A percentile compares a stretch with the other conserved stretches of the same genome.
Evolutionary conservation across 2,329 filamentous ascomycete species (phyloP).

Genomic region (Apiospora hydei): DNA sequence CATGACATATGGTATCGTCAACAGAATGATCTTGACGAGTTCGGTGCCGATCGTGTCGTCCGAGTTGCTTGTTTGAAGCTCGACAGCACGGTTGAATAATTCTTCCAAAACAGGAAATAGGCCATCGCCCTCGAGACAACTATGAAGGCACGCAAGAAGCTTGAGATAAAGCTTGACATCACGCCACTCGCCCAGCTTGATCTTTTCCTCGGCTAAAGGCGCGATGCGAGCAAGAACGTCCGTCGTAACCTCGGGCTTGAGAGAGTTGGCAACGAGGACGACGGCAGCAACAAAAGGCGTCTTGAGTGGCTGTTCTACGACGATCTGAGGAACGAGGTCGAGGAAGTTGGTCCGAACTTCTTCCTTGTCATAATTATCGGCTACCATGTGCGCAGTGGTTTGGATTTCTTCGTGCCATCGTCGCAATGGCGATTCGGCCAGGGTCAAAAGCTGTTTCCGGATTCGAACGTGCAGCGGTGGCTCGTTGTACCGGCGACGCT

Average conservation of each 20-base stretch:
- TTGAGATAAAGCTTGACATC: conserved; percentile 90
- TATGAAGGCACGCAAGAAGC: conserved; percentile 86
- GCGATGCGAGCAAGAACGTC: conserved; percentile 73
- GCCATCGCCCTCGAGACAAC: conserved; percentile 81
- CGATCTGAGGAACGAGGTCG: conserved; percentile 76
- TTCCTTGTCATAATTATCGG: conserved; percentile 86
- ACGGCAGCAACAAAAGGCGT: conserved; percentile 93
- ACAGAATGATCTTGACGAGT: conserved; percentile 93
- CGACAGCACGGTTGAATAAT: conserved; percentile 89
- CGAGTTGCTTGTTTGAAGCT: conserved; percentile 89
- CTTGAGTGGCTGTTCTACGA: conserved; percentile 93
- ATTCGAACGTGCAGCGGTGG: conserved; percentile 73
- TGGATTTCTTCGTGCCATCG: conserved; percentile 81
- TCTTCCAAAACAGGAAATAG: conserved; percentile 86
- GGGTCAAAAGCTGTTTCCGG: conserved; percentile 78
- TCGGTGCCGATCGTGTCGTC: conserved; percentile 87
- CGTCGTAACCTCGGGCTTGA: conserved; percentile 76
- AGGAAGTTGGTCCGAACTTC: conserved; percentile 78
- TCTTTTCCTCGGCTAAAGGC: conserved; percentile 68
- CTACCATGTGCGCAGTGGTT: conserved; percentile 76
- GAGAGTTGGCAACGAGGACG: conserved; percentile 78
- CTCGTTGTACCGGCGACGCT: conserved; percentile 77
- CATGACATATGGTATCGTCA: conserved; percentile 92
- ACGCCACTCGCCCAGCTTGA: conserved; percentile 82
- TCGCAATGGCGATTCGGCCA: conserved; percentile 83